Conservation (phyloP, 768 basidiomycete genomes). For the Flagelloscypha sp. region DNA sequence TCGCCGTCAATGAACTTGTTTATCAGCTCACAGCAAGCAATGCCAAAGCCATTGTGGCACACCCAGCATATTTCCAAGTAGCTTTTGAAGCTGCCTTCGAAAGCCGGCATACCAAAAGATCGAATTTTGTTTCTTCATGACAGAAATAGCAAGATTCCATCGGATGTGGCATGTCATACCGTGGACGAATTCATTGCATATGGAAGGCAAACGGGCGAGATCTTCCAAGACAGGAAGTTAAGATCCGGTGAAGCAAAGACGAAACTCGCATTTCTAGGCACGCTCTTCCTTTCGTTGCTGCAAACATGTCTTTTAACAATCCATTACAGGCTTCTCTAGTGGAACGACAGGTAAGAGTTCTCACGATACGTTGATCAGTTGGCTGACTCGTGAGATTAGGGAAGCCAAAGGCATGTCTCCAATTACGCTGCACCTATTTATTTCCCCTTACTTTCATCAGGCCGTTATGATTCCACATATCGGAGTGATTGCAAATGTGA, state of each 20-base stretch:
- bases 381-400: slow-evolving; percentile 13
- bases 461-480: slow-evolving; percentile 65
- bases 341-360: slow-evolving; percentile 58
- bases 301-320: too few species aligned
- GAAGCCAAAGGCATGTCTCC: slow-evolving; percentile 27
- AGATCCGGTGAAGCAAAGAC: slow-evolving; percentile 50
- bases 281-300: too few species aligned
- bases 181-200: slow-evolving; percentile 41
- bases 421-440: neutral
- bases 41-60: slow-evolving; percentile 39
- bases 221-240: slow-evolving; percentile 42
- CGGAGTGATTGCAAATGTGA: slow-evolving; percentile 51
- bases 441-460: slow-evolving; percentile 20
- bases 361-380: slow-evolving; percentile 8
- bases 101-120: slow-evolving; percentile 31
- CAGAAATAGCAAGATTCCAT: too few species aligned
- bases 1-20: slow-evolving; percentile 46
- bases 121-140: slow-evolving; percentile 31
- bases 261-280: slow-evolving; percentile 57
- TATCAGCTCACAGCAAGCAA: slow-evolving; percentile 46
- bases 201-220: slow-evolving; percentile 24
- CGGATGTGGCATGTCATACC: slow-evolving; percentile 20
- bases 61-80: slow-evolving; percentile 33
- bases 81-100: slow-evolving; percentile 38
- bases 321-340: slow-evolving; percentile 69